Percentiles rank a stretch among this genome's conserved stretches.
Evolutionary conservation across 371 early-diverging fungal genomes (phyloP).

Genomic region (Coemansia sp.): DNA sequence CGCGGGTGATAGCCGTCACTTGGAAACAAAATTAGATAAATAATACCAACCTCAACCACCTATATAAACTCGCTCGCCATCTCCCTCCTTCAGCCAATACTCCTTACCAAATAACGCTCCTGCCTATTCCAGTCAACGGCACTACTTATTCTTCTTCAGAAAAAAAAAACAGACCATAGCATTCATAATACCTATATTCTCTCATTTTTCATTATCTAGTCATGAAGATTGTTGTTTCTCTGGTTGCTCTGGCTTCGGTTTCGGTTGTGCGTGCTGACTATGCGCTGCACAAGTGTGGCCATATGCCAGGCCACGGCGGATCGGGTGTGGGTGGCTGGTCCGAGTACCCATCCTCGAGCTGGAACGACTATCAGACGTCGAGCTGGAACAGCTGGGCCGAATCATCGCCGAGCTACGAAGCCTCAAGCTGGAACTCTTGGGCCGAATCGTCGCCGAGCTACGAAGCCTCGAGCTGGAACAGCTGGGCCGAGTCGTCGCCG

Average conservation of each 20-base stretch:
- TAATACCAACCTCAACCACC: no score
- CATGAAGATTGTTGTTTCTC: slow-evolving; percentile 9
- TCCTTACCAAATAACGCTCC: no score
- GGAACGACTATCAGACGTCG: neutral
- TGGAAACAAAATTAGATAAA: no score
- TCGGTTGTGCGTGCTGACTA: neutral
- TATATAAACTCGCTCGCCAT: no score
- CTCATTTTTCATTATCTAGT: neutral
- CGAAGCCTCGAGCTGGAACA: neutral
- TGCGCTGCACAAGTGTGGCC: neutral
- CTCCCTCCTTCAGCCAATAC: no score
- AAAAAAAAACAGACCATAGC: neutral
- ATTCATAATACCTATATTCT: no score
- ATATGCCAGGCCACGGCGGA: neutral
- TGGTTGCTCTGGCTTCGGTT: slow-evolving; percentile 1
- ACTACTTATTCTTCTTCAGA: no score
- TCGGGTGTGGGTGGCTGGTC: neutral
- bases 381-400: neutral
- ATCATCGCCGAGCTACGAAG: no score
- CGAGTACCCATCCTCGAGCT: neutral
- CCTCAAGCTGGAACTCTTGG: neutral
- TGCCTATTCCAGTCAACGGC: no score
- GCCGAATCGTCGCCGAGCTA: neutral
- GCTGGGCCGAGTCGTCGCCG: neutral
- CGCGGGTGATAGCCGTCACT: no score